Evolutionary conservation across 805 yeast species (phyloP).

Genomic region (Starmerella floricola): DNA sequence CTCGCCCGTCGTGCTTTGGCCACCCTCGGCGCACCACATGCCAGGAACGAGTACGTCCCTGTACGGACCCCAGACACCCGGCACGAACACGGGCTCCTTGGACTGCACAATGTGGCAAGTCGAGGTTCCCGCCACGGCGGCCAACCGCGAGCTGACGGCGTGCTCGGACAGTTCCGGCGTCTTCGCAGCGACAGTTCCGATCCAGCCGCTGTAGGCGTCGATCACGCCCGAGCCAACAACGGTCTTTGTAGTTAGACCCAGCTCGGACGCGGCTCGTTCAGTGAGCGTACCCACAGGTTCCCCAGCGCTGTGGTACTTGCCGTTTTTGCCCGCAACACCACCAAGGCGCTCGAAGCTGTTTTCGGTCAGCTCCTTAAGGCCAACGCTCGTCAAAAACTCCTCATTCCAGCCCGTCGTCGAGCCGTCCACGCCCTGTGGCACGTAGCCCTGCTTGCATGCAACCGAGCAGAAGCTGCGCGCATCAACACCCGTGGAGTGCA

Average conservation of each 20-base stretch:
- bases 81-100: conserved; percentile 71
- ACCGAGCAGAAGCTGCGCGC: conserved; percentile 81
- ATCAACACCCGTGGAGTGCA: conserved; percentile 77
- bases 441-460: conserved; percentile 90
- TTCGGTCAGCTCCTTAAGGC: conserved; percentile 62
- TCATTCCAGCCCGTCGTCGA: conserved; percentile 81
- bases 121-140: conserved; percentile 97
- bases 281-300: conserved; percentile 70
- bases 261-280: conserved; percentile 55
- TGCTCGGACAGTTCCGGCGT: conserved; percentile 34
- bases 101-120: conserved; percentile 92
- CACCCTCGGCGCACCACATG: conserved; percentile 96
- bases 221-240: conserved; percentile 91
- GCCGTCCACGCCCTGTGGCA: conserved; percentile 84
- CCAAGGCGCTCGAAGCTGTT: conserved; percentile 72
- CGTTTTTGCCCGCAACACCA: conserved; percentile 64
- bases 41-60: conserved; percentile 83
- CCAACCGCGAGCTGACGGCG: conserved; percentile 66
- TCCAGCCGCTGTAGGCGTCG: conserved; percentile 98
- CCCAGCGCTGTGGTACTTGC: conserved; percentile 74
- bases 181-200: conserved; percentile 92
- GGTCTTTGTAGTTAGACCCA: conserved; percentile 70
- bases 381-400: conserved; percentile 58
- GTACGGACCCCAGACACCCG: conserved; percentile 99
- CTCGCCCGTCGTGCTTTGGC: conserved; percentile 97